Conservation (phyloP, 495 filamentous ascomycete species). For the Collariella sp. region DNA sequence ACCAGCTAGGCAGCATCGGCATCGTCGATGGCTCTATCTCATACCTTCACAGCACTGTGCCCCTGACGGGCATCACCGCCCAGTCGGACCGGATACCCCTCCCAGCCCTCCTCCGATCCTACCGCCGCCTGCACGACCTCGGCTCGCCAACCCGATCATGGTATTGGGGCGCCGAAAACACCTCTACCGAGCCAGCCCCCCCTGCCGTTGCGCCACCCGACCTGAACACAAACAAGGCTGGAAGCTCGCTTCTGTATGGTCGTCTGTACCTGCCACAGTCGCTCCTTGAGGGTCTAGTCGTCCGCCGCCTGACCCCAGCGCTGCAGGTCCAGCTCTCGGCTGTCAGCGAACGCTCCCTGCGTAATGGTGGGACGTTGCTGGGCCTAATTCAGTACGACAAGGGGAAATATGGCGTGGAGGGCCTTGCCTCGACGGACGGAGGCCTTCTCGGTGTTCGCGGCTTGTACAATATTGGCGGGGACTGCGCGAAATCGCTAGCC, state of each 20-base stretch:
- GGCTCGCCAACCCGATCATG: constrained; percentile 10
- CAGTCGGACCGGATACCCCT: constrained; percentile 41
- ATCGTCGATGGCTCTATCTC: constrained; percentile 86
- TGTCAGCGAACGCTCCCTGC: constrained; percentile 66
- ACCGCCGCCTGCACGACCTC: constrained; percentile 36
- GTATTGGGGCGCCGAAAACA: not conserved
- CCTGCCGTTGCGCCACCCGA: not conserved
- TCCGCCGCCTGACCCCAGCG: constrained; percentile 70
- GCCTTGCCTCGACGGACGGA: constrained; percentile 86
- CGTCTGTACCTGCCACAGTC: constrained; percentile 78
- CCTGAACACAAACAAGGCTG: not conserved
- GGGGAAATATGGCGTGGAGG: constrained; percentile 83
- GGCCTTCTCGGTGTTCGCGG: constrained; percentile 79
- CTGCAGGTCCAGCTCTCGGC: constrained; percentile 72
- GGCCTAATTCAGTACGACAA: constrained; percentile 79
- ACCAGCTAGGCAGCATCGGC: constrained; percentile 74
- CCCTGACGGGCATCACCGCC: constrained; percentile 46
- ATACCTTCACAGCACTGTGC: constrained; percentile 79
- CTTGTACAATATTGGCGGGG: constrained; percentile 87
- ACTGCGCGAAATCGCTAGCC: constrained; percentile 30
- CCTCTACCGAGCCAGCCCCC: not conserved
- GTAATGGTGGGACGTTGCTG: constrained; percentile 66
- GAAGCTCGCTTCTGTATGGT: constrained; percentile 67
- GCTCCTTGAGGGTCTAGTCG: constrained; percentile 77
- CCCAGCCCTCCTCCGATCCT: constrained; percentile 39